These are phyloP conservation scores for Acrocalymma vagum DNA, from an alignment of 2,329 filamentous ascomycete species.

Conservation along the genomic window DNA sequence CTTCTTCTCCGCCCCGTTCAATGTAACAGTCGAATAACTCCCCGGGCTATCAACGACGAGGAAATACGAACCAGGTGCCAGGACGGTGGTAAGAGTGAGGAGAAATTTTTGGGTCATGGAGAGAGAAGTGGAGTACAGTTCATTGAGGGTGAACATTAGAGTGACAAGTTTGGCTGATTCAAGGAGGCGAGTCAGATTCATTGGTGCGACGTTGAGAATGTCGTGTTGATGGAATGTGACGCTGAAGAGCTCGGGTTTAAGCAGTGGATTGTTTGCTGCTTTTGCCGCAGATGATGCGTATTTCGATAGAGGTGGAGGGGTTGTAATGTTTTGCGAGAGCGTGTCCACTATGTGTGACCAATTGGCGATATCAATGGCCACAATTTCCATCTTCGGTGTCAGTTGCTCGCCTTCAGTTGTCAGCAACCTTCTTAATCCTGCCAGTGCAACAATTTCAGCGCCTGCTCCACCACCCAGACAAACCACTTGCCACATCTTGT, in stretches of 20 bases:
- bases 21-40: constrained; percentile 83
- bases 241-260: constrained; percentile 36
- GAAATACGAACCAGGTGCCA: constrained; percentile 70
- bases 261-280: constrained; percentile 50
- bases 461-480: constrained; percentile 73
- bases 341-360: constrained; percentile 72
- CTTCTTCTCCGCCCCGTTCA: constrained; percentile 65
- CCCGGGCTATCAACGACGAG: constrained; percentile 93
- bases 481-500: constrained; percentile 51
- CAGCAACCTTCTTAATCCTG: constrained; percentile 58
- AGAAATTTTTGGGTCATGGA: constrained; percentile 80
- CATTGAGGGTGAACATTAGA: constrained; percentile 93
- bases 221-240: constrained; percentile 61
- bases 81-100: constrained; percentile 68
- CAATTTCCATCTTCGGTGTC: constrained; percentile 52
- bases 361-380: constrained; percentile 81
- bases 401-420: constrained; percentile 1
- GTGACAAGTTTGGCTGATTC: constrained; percentile 67
- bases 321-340: constrained; percentile 66
- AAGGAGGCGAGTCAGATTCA: constrained; percentile 44
- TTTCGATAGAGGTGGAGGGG: constrained; percentile 55
- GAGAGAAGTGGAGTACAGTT: constrained; percentile 84
- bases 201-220: constrained; percentile 54
- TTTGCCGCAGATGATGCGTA: constrained; percentile 58
- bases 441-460: constrained; percentile 72